Evolutionary conservation across 805 yeast species (phyloP).

Genomic region (Kregervanrija delftensis): DNA sequence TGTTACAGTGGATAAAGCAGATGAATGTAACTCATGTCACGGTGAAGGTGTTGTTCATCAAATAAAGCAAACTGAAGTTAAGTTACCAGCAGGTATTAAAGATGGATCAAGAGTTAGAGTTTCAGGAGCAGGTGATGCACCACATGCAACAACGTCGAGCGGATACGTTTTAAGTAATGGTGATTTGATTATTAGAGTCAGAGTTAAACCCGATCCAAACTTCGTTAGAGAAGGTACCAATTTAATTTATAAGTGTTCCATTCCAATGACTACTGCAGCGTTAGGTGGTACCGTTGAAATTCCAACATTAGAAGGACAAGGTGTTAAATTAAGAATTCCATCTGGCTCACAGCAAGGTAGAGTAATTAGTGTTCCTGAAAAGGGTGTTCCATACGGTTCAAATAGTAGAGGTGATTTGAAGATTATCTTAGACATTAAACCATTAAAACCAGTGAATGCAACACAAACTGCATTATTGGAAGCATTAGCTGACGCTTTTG

Average conservation of each 20-base stretch:
- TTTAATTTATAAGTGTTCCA: slow-evolving; percentile 55
- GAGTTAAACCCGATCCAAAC: slow-evolving; percentile 65
- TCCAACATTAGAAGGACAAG: slow-evolving; percentile 79
- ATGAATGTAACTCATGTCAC: slow-evolving; percentile 74
- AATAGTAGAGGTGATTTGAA: slow-evolving; percentile 72
- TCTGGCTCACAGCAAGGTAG: slow-evolving; percentile 79
- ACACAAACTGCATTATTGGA: slow-evolving; percentile 86
- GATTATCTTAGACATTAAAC: slow-evolving; percentile 63
- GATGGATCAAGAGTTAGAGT: slow-evolving; percentile 84
- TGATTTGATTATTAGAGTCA: slow-evolving; percentile 77
- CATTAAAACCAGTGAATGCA: slow-evolving; percentile 69
- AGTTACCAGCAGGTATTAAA: slow-evolving; percentile 80
- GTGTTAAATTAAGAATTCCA: slow-evolving; percentile 71
- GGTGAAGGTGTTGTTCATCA: slow-evolving; percentile 80
- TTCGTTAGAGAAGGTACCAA: slow-evolving; percentile 65
- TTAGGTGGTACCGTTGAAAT: slow-evolving; percentile 85
- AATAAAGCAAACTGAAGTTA: slow-evolving; percentile 67
- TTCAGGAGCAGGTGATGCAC: slow-evolving; percentile 87
- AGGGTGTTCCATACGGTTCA: slow-evolving; percentile 70
- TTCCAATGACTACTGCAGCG: slow-evolving; percentile 94
- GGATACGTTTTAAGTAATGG: slow-evolving; percentile 70
- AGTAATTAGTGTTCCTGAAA: slow-evolving; percentile 67
- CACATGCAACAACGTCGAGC: slow-evolving; percentile 66
- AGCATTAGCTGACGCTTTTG: slow-evolving; percentile 86
- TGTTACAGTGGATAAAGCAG: slow-evolving; percentile 57